Percentiles rank a stretch among this genome's conserved stretches.
Conservation (phyloP, 441 rosid genomes). For the Monsonia emarginata region DNA sequence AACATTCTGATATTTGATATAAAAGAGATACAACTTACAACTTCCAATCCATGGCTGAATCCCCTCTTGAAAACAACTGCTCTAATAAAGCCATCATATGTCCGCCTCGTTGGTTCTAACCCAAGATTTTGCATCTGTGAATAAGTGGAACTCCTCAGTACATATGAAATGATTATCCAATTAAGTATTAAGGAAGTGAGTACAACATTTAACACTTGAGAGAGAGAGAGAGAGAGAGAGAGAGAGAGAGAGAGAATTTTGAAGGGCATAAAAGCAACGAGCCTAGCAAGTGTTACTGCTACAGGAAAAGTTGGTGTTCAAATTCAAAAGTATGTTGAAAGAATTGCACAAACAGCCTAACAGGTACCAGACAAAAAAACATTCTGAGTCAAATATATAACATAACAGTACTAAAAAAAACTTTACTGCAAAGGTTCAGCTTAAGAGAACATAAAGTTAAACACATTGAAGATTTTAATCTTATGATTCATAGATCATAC, state of each 20-base stretch:
- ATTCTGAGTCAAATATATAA: background rate
- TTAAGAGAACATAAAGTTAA: background rate
- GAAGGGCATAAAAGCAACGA: too few relatives aligned
- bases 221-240: too few relatives aligned
- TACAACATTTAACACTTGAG: background rate
- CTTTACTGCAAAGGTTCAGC: slow-evolving; percentile 5
- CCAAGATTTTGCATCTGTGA: slow-evolving; percentile 68
- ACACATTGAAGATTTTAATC: slow-evolving; percentile 4
- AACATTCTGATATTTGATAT: slow-evolving; percentile 13
- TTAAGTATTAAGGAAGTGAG: slow-evolving; percentile 7
- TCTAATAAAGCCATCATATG: slow-evolving; percentile 57
- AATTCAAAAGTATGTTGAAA: too few relatives aligned
- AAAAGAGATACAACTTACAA: slow-evolving; percentile 35
- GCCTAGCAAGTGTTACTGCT: too few relatives aligned
- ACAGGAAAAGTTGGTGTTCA: too few relatives aligned
- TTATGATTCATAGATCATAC: background rate
- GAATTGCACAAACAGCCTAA: too few relatives aligned
- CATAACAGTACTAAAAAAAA: background rate
- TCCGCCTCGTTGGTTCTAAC: slow-evolving; percentile 46
- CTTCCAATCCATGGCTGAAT: slow-evolving; percentile 40
- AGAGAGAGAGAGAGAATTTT: too few relatives aligned
- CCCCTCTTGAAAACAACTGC: slow-evolving; percentile 45
- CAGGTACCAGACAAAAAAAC: too few relatives aligned
- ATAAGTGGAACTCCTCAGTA: slow-evolving; percentile 19
- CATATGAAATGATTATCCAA: slow-evolving; percentile 11